Evolutionary conservation across 192 early-diverging fungal genomes (phyloP), one percentile per base, ranked within the genome.

Genomic region (Podila minutissima): DNA sequence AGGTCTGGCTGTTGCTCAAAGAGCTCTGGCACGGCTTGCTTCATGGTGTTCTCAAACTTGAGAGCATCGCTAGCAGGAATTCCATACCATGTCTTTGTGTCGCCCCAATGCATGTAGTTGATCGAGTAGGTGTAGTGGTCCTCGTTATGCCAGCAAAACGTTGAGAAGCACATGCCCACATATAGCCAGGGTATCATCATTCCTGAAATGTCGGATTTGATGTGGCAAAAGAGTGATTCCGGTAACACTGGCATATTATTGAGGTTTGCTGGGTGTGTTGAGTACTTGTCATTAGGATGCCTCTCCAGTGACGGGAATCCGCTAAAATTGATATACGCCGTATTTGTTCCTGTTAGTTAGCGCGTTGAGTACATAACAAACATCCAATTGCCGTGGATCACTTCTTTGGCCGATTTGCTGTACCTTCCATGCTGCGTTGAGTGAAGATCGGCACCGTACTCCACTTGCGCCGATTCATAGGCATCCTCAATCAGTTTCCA

Each of bases 121-220:
- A 97, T 91, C n/a, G 95, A 96, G 81, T 97, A 98, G 11, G 95
- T 97, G 79, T 93, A 97, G 84, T 98, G 97, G 82, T 98, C 97
- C 83, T 99, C 97, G 58, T 94, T 94, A 67, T 97, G 97, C 97
- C 97, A 99, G 78, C 97, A 98, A 78, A 98, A 99, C 11, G 97
- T 94, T 32, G 93, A 93, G 72, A 98, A 98, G 61, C 89, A 92
- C 95, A 97, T 97, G 19, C 97, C 97, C 8, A 98, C 93, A 71
- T 98, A 98, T 15, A 99, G 87, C 97, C 96, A 98, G 12, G 97
- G 97, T 13, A 94, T 89, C 93, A 94, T 98, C 94, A 99, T 96
- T 13, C 96, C 97, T 20, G 94, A 94, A 29, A 98, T 97, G 72
- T 98, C 96, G 64, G 93, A 91, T 64, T 92, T 91, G 76, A 99